A percentile compares a stretch with the other conserved stretches of the same genome.
These are phyloP conservation scores for Papiliotrema flavescens DNA, from an alignment of 1,284 basidiomycete genomes.

Conservation along the genomic window DNA sequence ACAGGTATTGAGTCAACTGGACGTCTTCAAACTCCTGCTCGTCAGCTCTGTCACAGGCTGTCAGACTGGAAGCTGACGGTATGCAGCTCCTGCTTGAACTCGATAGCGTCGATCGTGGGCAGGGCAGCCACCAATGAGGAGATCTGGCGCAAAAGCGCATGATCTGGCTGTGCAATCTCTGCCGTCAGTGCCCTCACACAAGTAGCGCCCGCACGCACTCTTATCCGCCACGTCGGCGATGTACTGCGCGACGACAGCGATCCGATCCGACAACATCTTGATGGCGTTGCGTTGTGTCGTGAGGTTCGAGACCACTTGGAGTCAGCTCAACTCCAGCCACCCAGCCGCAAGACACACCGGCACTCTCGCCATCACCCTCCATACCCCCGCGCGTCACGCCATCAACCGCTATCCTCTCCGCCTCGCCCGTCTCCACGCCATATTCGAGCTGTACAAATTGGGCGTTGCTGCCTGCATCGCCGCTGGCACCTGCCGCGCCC, in stretches of 20 bases:
- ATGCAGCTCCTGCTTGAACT: constrained; percentile 78
- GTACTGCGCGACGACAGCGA: constrained; percentile 76
- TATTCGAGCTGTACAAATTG: constrained; percentile 68
- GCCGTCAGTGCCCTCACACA: neutral
- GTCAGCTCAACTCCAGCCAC: constrained; percentile 2
- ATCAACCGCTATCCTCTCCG: constrained; percentile 96
- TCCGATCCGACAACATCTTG: constrained; percentile 90
- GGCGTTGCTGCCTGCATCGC: constrained; percentile 54
- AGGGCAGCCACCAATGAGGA: constrained; percentile 79
- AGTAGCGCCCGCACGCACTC: constrained; percentile 53
- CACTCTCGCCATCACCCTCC: constrained; percentile 61
- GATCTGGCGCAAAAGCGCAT: constrained; percentile 76
- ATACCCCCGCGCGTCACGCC: constrained; percentile 79
- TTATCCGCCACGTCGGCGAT: constrained; percentile 63
- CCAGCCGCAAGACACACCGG: constrained; percentile 29
- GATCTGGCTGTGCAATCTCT: constrained; percentile 69
- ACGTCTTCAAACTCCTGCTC: constrained; percentile 90
- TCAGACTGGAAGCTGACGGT: constrained; percentile 62
- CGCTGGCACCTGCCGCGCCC: constrained; percentile 17
- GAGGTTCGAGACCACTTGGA: constrained; percentile 80
- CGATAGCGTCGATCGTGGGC: constrained; percentile 73
- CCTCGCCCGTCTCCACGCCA: constrained; percentile 91
- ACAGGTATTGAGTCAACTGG: constrained; percentile 83
- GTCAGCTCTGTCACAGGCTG: neutral
- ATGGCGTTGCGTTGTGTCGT: constrained; percentile 90